Conservation (phyloP, 192 early-diverging fungal genomes). For the Linnemannia hyalina region DNA sequence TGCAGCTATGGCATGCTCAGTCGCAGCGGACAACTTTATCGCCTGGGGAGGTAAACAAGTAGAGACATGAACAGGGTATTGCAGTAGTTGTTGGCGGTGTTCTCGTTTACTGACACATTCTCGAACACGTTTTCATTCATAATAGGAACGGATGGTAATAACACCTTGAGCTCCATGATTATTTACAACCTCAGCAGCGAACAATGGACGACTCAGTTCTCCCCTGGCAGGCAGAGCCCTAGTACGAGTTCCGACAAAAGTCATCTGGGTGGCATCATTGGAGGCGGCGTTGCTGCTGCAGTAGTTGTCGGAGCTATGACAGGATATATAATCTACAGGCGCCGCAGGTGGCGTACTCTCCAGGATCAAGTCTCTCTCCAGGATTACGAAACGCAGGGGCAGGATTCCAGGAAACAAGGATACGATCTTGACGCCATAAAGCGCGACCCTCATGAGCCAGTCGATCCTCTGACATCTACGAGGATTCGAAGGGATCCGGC, state of each 20-base stretch:
- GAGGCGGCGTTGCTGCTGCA: not conserved
- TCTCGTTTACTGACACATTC: not conserved
- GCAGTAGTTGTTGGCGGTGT: not conserved
- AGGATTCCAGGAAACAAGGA: not conserved
- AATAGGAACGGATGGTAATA: not conserved
- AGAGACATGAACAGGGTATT: not conserved
- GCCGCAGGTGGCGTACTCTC: not conserved
- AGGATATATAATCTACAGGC: not conserved
- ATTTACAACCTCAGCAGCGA: not conserved
- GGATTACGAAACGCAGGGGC: not conserved
- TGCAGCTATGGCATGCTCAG: conserved; percentile 10
- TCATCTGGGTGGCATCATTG: not conserved
- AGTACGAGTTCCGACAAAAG: not conserved
- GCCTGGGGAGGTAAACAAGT: conserved; percentile 13
- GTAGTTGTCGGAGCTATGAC: not conserved
- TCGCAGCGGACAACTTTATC: not conserved
- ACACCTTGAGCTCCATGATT: not conserved
- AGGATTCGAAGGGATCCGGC: not conserved
- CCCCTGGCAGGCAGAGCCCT: not conserved
- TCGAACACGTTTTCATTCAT: not conserved
- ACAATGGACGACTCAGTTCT: not conserved
- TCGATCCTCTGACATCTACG: not conserved
- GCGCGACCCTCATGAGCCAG: not conserved
- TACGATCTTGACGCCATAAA: not conserved
- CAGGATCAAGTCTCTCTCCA: not conserved